Conservation (phyloP, 106 monocot genomes). For the Allium fistulosum region DNA sequence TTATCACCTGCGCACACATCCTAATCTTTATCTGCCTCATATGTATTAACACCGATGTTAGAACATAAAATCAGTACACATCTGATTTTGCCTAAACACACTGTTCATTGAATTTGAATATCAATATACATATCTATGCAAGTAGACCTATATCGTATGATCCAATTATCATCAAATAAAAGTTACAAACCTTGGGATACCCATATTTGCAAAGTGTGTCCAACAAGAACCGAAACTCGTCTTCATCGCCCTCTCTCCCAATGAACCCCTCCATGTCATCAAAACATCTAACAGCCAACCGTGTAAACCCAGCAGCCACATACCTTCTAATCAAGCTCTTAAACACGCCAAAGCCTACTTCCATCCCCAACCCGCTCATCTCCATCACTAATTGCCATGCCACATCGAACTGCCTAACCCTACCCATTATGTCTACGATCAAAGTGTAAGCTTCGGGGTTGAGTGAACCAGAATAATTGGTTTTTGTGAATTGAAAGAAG, state of each 20-base stretch:
- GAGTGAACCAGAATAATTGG: slow-evolving; percentile 32
- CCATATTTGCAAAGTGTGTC: slow-evolving; percentile 98
- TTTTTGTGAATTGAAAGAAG: slow-evolving; percentile 67
- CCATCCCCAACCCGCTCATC: slow-evolving; percentile 59
- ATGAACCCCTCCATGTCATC: slow-evolving; percentile 95
- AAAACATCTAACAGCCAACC: slow-evolving; percentile 71
- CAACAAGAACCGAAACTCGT: slow-evolving; percentile 63
- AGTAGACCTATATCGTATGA: too few relatives aligned
- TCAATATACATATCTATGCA: too few relatives aligned
- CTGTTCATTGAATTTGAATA: too few relatives aligned
- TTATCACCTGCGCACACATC: too few relatives aligned
- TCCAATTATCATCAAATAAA: too few relatives aligned
- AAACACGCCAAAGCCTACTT: slow-evolving; percentile 46
- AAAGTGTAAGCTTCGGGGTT: slow-evolving; percentile 55
- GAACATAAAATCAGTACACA: too few relatives aligned
- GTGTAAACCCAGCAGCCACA: slow-evolving; percentile 68
- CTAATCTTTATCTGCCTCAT: too few relatives aligned
- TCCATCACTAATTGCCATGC: slow-evolving; percentile 79
- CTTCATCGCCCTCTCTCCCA: slow-evolving; percentile 38
- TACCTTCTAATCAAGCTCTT: slow-evolving; percentile 56
- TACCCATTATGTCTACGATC: slow-evolving; percentile 62
- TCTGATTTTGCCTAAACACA: too few relatives aligned
- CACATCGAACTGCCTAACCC: slow-evolving; percentile 83
- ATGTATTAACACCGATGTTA: too few relatives aligned
- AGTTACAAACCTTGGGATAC: slow-evolving; percentile 52